These are phyloP conservation scores for Hyaloscypha bicolor DNA, from an alignment of 495 filamentous ascomycete genomes.

Conservation along the genomic window DNA sequence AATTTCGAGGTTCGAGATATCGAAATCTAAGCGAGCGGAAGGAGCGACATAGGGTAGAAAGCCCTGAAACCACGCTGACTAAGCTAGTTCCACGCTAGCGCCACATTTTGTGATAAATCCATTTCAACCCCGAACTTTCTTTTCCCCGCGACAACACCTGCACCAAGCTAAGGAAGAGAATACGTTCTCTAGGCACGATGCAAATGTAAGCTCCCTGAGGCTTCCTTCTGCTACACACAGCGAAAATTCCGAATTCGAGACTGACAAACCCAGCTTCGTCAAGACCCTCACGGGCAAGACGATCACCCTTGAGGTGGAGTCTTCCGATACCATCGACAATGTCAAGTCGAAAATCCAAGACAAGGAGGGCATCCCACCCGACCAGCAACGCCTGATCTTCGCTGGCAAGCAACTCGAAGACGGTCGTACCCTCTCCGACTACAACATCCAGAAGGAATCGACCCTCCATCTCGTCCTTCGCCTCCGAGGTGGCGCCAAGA, in stretches of 20 bases:
- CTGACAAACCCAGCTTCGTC: constrained; percentile 70
- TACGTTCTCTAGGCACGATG: constrained; percentile 42
- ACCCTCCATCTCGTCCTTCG: constrained; percentile 98
- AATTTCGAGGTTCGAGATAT: background rate
- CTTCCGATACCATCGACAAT: constrained; percentile 99
- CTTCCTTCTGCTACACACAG: background rate
- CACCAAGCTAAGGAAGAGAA: constrained; percentile 53
- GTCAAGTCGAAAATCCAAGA: constrained; percentile 94
- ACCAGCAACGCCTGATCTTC: constrained; percentile 99
- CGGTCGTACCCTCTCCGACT: constrained; percentile 97
- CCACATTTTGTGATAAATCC: background rate
- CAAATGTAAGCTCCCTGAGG: constrained; percentile 5
- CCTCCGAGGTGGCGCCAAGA: constrained; percentile 96
- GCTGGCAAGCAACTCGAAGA: constrained; percentile 99
- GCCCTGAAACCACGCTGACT: background rate
- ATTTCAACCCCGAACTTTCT: constrained; percentile 4
- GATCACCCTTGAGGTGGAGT: constrained; percentile 99
- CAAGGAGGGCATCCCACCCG: constrained; percentile 99
- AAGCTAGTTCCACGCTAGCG: background rate
- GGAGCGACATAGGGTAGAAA: background rate
- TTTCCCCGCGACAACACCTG: background rate
- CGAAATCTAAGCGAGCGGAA: background rate
- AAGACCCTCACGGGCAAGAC: constrained; percentile 99
- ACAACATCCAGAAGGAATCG: constrained; percentile 99
- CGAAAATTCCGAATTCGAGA: background rate